phyloP scores from a whole-genome alignment of 2,329 filamentous ascomycete species.

The Periconia digitata region DNA sequence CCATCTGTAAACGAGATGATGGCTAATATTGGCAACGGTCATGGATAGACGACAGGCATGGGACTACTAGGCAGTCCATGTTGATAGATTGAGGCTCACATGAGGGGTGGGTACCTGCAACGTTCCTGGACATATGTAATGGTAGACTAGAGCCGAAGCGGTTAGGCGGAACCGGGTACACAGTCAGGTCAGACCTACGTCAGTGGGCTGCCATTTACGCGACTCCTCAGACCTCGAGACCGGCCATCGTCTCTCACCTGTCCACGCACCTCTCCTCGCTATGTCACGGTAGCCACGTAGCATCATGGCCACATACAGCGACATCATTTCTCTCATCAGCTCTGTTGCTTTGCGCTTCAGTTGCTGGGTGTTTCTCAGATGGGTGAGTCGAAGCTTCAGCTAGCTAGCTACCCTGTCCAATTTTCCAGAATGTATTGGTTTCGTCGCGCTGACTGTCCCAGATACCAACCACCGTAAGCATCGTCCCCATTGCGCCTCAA shows the following conservation, averaged over 20 bases:
- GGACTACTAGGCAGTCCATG: no score
- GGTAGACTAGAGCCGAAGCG: background rate
- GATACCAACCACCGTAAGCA: conserved; percentile 37
- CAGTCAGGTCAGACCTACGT: no score
- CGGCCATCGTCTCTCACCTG: no score
- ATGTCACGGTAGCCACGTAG: conserved; percentile 15
- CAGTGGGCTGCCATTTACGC: background rate
- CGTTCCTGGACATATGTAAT: no score
- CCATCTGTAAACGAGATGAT: no score
- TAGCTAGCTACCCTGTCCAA: background rate
- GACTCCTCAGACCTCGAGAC: background rate
- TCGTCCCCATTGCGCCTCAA: background rate
- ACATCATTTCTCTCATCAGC: conserved; percentile 40
- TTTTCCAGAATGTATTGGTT: background rate
- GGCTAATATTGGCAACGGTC: no score
- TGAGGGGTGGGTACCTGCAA: no score
- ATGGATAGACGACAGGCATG: no score
- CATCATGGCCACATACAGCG: conserved; percentile 38
- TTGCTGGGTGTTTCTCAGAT: conserved; percentile 63
- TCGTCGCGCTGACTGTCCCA: conserved; percentile 17
- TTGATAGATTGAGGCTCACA: no score
- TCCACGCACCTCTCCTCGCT: background rate
- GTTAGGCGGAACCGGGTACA: no score
- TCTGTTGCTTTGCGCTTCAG: conserved; percentile 55
- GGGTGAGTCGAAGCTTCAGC: conserved; percentile 49